phyloP scores from a whole-genome alignment of 305 asterid genomes.

The Rubia tinctorum region DNA sequence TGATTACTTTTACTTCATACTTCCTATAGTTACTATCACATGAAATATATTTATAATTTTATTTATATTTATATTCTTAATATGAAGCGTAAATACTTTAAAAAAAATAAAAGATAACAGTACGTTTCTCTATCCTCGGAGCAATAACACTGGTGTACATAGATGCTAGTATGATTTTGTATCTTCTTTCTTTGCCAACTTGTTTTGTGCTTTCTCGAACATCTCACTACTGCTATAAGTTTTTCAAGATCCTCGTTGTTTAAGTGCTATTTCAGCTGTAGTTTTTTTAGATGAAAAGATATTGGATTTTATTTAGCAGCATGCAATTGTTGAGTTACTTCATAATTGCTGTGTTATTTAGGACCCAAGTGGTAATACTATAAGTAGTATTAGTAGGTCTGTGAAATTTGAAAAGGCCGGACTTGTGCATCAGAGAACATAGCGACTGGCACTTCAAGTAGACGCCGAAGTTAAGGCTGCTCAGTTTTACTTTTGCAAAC shows the following conservation, averaged over 20 bases:
- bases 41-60: too few species aligned
- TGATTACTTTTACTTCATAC: too few species aligned
- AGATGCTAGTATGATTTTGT: constrained; percentile 58
- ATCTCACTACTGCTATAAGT: not conserved
- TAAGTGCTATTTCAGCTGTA: not conserved
- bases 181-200: not conserved
- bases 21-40: too few species aligned
- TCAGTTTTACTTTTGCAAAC: not conserved
- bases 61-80: too few species aligned
- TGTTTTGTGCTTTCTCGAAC: not conserved
- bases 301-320: not conserved
- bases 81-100: too few species aligned
- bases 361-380: not conserved
- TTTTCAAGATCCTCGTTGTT: not conserved
- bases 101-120: too few species aligned
- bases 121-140: too few species aligned
- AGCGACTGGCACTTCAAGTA: not conserved
- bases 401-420: too few species aligned
- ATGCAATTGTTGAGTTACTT: not conserved
- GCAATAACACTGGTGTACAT: too few species aligned
- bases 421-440: not conserved
- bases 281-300: too few species aligned
- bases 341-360: not conserved
- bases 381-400: not conserved
- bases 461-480: not conserved